Evolutionary conservation across 768 basidiomycete genomes (phyloP), one percentile per base, ranked within the genome.

Genomic region (Erythrobasidium yunnanense): DNA sequence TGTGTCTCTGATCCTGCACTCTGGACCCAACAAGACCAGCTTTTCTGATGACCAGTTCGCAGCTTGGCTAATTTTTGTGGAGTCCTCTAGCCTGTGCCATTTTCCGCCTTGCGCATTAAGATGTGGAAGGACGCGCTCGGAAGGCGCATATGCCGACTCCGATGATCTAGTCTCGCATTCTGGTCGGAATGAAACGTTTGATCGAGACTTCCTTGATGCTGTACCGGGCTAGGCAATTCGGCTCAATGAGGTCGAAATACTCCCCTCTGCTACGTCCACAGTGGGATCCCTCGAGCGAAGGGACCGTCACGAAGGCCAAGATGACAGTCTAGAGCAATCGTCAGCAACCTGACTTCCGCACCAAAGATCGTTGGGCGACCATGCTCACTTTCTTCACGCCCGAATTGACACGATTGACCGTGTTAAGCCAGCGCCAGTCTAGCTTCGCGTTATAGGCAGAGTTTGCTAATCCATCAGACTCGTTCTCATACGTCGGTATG

Each of bases 341-440:
- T 51, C 22, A 32, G 55, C 34, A 42, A 23, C 38, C n/a, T 42
- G 38, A 42, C 38, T 42, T n/a, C 38, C 1, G 46, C 7, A 1
- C n/a, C 17, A 7, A 27, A 45, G 38, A 29, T 51, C 13, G 11
- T 51, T 51, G 11, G 17, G 20, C 6, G n/a, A 15, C 65, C 13
- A n/a, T n/a, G n/a, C 75, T 33, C 22, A 89, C 93, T 83, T 99
- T 99, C 77, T 91, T 90, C 2, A 97, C 93, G 74, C 95, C 90
- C 0, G 89, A 85, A 75, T 93, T 96, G 13, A 96, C 93, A 35
- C 95, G 84, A 74, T 95, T 97, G 68, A 99, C 83, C 0, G 95
- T 99, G 76, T 89, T 90, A 29, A 99, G 81, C 92, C 91, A 96
- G 13, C 88, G 82, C 95, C 95, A 99, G 8, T 85, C 79, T 73